Conservation (phyloP, 805 yeast genomes). For the Saturnispora halmiae region DNA sequence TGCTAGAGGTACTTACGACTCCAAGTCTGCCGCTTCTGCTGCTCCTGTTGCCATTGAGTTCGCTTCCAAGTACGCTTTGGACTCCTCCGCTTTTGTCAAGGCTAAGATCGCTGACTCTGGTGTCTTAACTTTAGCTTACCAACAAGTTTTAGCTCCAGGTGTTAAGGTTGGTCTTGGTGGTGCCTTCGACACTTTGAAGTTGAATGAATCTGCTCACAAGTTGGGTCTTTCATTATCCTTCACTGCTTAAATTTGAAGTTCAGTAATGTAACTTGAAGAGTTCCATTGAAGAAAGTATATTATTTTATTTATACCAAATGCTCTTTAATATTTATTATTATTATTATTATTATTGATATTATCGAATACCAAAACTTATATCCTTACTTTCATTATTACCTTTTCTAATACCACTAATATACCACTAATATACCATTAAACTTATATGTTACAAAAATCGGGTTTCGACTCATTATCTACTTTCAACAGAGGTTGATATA, state of each 20-base stretch:
- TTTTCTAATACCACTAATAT: too few species aligned
- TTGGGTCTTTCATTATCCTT: constrained; percentile 91
- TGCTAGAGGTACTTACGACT: constrained; percentile 94
- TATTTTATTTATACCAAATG: too few species aligned
- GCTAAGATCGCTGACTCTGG: constrained; percentile 97
- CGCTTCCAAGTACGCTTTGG: constrained; percentile 91
- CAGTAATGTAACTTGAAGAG: too few species aligned
- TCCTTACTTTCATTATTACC: not conserved
- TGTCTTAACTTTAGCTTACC: constrained; percentile 85
- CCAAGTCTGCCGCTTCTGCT: constrained; percentile 60
- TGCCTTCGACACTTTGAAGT: constrained; percentile 89
- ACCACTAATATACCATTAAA: too few species aligned
- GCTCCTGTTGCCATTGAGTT: constrained; percentile 87
- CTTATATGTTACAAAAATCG: constrained; percentile 34
- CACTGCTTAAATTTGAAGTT: constrained; percentile 55
- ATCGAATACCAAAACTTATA: not conserved
- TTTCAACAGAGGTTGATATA: constrained; percentile 55
- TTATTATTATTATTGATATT: constrained; percentile 1
- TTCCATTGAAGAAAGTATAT: too few species aligned
- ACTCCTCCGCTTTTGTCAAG: constrained; percentile 82
- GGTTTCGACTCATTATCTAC: constrained; percentile 47
- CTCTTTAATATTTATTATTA: not conserved
- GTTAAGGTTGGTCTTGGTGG: constrained; percentile 96
- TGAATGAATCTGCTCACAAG: constrained; percentile 96
- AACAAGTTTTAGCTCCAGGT: constrained; percentile 92